Conservation (phyloP, 202 grass and related monocot genomes). For the Schoenoplectus tabernaemontani region DNA sequence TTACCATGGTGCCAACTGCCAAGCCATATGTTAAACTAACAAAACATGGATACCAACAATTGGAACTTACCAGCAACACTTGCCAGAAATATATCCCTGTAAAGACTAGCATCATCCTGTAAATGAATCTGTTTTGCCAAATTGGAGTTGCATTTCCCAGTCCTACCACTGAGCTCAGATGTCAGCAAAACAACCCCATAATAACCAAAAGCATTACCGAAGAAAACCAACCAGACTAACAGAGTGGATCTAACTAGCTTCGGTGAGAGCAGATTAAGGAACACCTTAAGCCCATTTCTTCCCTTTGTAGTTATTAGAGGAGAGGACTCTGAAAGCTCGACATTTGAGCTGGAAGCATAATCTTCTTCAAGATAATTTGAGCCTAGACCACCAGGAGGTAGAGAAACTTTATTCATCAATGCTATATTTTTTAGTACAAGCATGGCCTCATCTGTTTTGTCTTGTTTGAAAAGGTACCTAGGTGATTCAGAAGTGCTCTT, state of each 20-base stretch:
- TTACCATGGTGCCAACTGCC: not conserved
- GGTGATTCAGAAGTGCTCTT: conserved; percentile 49
- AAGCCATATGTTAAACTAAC: not conserved
- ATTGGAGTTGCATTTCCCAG: conserved; percentile 33
- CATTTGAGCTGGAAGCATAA: conserved; percentile 6
- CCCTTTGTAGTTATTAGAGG: conserved; percentile 31
- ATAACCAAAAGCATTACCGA: conserved; percentile 74
- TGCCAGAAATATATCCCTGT: conserved; percentile 74
- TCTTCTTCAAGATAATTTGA: not conserved
- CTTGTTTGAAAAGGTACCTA: conserved; percentile 55
- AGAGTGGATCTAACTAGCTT: conserved; percentile 59
- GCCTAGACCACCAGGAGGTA: conserved; percentile 56
- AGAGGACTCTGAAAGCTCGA: conserved; percentile 23
- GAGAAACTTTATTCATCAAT: conserved; percentile 28
- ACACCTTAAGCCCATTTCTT: conserved; percentile 25
- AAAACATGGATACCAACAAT: not conserved
- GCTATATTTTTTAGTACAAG: conserved; percentile 55
- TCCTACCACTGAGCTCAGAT: conserved; percentile 41
- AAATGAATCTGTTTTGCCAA: not conserved
- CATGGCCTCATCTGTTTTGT: conserved; percentile 51
- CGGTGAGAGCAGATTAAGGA: conserved; percentile 42
- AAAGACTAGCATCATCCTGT: conserved; percentile 35
- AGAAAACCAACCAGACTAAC: conserved; percentile 72
- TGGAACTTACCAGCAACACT: conserved; percentile 59
- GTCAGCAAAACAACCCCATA: conserved; percentile 79